Base-by-base conservation (phyloP, 1,139 yeast species). In the Hyphopichia burtonii region DNA sequence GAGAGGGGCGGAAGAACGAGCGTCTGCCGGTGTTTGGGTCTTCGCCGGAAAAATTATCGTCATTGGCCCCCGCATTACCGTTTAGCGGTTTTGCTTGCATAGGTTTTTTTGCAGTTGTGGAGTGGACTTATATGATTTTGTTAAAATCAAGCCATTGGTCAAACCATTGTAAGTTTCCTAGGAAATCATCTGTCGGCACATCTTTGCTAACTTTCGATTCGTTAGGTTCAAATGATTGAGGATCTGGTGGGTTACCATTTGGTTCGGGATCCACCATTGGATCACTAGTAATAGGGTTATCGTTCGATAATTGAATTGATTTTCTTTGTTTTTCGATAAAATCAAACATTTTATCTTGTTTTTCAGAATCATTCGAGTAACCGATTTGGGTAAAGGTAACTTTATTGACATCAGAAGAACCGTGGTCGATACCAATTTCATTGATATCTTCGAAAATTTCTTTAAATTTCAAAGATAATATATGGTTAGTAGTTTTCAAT, bases 101-200 rank as follows among this genome's bases (percentile, higher is more conserved):
- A n/a, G n/a, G n/a, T n/a, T n/a, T n/a, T n/a, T n/a, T n/a, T n/a
- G n/a, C n/a, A n/a, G n/a, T n/a, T n/a, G n/a, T n/a, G n/a, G n/a
- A n/a, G n/a, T n/a, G n/a, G n/a, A n/a, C n/a, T n/a, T n/a, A n/a
- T n/a, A 51, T 39, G 32, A 63, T 65, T 42, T 55, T 52, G 36
- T 56, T 53, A 41, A 63, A 59, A 42, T 66, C 72, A 31, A 68
- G 51, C 77, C 77, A 72, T 50, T 76, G 79, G 51, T 79, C 82
- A 48, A 79, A 79, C 84, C 84, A 79, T 47, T 70, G 76, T 41
- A 79, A 55, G 46, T 74, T 77, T 7, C 75, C 71, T 34, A 76
- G 53, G 34, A 76, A 53, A 31, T 62, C 57, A 40, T 19, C 31
- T 5, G 31, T 15, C 7, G 31, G 15, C 4, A 14, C 17, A 10